These are phyloP conservation scores for Persicaria maculosa DNA, from an alignment of 148 eudicot species.

Conservation along the genomic window DNA sequence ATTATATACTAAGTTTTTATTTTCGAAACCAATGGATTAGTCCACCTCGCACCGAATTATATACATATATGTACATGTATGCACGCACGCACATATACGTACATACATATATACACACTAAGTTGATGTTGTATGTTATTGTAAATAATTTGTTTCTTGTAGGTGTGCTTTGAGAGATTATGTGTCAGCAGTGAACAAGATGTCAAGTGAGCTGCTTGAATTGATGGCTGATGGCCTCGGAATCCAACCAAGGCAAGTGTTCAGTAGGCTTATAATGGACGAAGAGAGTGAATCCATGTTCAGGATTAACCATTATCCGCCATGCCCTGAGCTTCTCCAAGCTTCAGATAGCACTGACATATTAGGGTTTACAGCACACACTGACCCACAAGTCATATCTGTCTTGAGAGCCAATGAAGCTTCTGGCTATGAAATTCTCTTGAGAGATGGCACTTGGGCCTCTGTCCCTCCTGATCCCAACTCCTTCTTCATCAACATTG, in stretches of 20 bases:
- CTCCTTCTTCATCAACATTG: conserved; percentile 45
- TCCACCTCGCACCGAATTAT: no score
- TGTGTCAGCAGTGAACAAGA: conserved; percentile 22
- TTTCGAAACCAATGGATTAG: no score
- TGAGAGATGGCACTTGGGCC: conserved; percentile 39
- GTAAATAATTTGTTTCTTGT: neutral
- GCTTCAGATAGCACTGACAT: conserved; percentile 18
- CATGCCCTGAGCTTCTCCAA: conserved; percentile 31
- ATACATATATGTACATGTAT: no score
- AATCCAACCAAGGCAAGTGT: conserved; percentile 23
- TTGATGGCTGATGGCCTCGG: conserved; percentile 38
- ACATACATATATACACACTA: neutral
- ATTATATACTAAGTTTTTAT: no score
- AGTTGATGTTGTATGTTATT: neutral
- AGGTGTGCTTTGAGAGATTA: conserved; percentile 33
- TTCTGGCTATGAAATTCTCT: conserved; percentile 33
- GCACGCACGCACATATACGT: neutral
- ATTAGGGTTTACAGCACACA: conserved; percentile 67
- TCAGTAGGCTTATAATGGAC: conserved; percentile 32
- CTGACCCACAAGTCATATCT: conserved; percentile 66
- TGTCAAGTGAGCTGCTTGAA: conserved; percentile 37
- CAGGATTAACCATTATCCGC: conserved; percentile 52
- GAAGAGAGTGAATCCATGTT: conserved; percentile 39
- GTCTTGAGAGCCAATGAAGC: conserved; percentile 46
- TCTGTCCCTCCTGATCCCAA: conserved; percentile 37